These are phyloP conservation scores for Emmonsiellopsis sp. DNA, from an alignment of 2,329 filamentous ascomycete genomes.

Conservation along the genomic window DNA sequence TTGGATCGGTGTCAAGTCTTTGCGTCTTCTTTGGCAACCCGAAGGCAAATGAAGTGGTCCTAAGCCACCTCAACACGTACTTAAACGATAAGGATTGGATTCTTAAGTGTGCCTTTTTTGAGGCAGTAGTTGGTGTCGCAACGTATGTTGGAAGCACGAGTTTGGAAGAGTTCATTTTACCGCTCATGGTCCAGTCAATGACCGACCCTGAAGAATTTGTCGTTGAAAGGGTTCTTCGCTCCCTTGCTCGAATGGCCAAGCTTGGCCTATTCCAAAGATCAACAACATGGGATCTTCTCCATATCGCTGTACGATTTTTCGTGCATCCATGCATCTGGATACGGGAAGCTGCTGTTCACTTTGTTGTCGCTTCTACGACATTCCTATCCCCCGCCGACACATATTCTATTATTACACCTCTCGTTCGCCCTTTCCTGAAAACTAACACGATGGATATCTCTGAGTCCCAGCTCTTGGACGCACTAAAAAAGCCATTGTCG, in stretches of 20 bases:
- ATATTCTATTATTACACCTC: slow-evolving; percentile 71
- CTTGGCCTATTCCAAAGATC: slow-evolving; percentile 77
- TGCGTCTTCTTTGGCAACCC: slow-evolving; percentile 91
- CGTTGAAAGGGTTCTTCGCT: slow-evolving; percentile 79
- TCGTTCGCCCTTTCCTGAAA: slow-evolving; percentile 74
- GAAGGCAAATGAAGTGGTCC: slow-evolving; percentile 89
- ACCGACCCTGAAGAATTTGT: slow-evolving; percentile 91
- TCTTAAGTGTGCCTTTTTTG: slow-evolving; percentile 92
- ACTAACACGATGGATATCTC: slow-evolving; percentile 59
- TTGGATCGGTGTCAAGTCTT: slow-evolving; percentile 81
- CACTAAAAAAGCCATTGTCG: slow-evolving; percentile 71
- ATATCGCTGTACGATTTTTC: slow-evolving; percentile 73
- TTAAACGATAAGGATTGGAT: slow-evolving; percentile 95
- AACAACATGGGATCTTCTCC: slow-evolving; percentile 79
- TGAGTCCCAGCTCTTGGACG: slow-evolving; percentile 67
- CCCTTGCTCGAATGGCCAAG: slow-evolving; percentile 77
- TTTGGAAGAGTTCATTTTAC: slow-evolving; percentile 89
- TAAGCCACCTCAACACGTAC: slow-evolving; percentile 95
- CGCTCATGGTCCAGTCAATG: slow-evolving; percentile 89
- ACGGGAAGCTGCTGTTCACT: slow-evolving; percentile 76
- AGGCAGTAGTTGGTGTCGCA: slow-evolving; percentile 86
- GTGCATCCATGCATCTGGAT: slow-evolving; percentile 96
- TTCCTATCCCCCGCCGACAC: slow-evolving; percentile 72
- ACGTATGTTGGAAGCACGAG: slow-evolving; percentile 81
- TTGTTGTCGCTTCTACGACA: slow-evolving; percentile 65